A percentile compares a stretch with the other conserved stretches of the same genome.
These are phyloP conservation scores for Ziziphus jujuba DNA, from an alignment of 306 rosid species.

Conservation along the genomic window DNA sequence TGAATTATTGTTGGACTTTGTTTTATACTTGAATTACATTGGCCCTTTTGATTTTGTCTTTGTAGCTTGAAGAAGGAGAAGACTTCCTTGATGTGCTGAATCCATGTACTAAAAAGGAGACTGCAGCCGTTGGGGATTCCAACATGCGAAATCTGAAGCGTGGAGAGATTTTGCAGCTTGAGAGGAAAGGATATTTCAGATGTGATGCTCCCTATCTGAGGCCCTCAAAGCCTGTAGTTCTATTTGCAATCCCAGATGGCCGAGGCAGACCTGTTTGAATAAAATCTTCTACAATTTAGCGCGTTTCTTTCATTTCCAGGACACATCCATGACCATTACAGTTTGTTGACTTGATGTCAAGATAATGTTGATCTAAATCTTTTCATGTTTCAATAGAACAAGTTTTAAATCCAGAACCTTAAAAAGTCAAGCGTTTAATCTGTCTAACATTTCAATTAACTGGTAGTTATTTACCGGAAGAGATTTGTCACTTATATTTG, in stretches of 20 bases:
- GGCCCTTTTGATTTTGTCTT: constrained; percentile 16
- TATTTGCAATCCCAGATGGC: constrained; percentile 84
- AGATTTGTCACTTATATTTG: neutral
- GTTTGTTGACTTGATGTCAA: neutral
- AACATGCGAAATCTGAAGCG: constrained; percentile 73
- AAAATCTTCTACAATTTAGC: constrained; percentile 6
- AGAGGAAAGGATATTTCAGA: constrained; percentile 91
- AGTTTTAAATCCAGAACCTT: neutral
- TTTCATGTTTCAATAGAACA: neutral
- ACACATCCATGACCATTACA: neutral
- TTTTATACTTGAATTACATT: neutral
- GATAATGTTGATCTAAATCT: neutral
- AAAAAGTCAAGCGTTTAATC: neutral
- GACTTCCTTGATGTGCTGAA: constrained; percentile 72
- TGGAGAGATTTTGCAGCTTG: constrained; percentile 85
- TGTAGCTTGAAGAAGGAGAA: constrained; percentile 93
- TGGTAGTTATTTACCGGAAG: neutral
- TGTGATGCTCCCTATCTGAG: constrained; percentile 76
- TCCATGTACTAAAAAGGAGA: constrained; percentile 78
- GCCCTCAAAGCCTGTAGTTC: constrained; percentile 68
- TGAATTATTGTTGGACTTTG: neutral
- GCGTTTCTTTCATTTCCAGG: neutral
- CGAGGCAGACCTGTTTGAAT: constrained; percentile 59
- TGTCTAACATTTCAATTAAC: neutral
- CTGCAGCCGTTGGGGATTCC: constrained; percentile 73